These are phyloP conservation scores for Fusarium secorum DNA, from an alignment of 2,329 filamentous ascomycete species.

Conservation along the genomic window DNA sequence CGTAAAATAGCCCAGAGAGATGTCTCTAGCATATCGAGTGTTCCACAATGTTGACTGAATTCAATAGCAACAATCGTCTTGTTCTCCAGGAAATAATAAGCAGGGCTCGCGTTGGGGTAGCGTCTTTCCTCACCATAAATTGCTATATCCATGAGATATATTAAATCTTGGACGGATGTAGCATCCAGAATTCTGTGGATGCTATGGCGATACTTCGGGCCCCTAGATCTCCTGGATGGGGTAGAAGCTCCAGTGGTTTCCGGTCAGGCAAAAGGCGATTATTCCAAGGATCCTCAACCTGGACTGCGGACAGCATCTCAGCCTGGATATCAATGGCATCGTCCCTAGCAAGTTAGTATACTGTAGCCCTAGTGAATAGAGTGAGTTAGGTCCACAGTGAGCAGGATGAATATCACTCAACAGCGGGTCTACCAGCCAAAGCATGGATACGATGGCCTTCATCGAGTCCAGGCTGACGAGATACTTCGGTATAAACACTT, in stretches of 20 bases:
- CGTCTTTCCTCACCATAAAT: background rate
- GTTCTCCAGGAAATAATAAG: slow-evolving; percentile 14
- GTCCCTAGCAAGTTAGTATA: slow-evolving; percentile 15
- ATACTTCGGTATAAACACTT: background rate
- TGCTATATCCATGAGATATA: slow-evolving; percentile 6
- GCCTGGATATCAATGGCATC: background rate
- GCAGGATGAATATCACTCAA: slow-evolving; percentile 18
- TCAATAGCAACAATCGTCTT: background rate
- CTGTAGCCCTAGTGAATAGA: slow-evolving; percentile 28
- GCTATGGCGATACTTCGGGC: background rate
- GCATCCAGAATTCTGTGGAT: background rate
- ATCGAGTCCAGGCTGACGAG: background rate
- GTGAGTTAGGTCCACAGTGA: slow-evolving; percentile 29
- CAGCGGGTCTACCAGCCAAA: slow-evolving; percentile 28
- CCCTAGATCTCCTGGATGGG: slow-evolving; percentile 15
- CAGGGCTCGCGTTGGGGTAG: background rate
- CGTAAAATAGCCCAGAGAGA: slow-evolving; percentile 23
- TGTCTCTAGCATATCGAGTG: slow-evolving; percentile 17
- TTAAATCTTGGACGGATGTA: background rate
- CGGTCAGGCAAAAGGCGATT: slow-evolving; percentile 21
- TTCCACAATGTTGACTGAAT: slow-evolving; percentile 33
- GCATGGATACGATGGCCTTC: slow-evolving; percentile 13
- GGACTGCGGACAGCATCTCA: slow-evolving; percentile 1
- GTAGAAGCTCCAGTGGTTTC: slow-evolving; percentile 11
- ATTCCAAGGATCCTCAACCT: slow-evolving; percentile 29